Percentiles rank a stretch among this genome's conserved stretches.
Conservation (phyloP, 177 flowering plant species). For the Vitis hybrid region DNA sequence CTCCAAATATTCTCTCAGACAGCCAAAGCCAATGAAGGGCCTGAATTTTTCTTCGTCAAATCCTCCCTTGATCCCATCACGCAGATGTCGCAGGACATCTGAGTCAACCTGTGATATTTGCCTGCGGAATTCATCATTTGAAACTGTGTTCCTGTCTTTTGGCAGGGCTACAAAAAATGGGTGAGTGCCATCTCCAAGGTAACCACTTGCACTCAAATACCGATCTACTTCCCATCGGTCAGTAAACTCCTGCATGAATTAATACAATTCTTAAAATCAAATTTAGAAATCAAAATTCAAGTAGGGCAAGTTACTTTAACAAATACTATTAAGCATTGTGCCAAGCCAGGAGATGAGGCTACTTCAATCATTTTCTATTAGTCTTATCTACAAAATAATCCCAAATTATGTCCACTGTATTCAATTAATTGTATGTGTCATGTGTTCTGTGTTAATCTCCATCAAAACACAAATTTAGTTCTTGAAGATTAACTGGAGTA, state of each 20-base stretch:
- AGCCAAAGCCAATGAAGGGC: constrained; percentile 76
- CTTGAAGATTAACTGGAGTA: neutral
- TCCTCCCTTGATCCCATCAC: constrained; percentile 86
- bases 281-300: constrained; percentile 2
- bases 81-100: constrained; percentile 71
- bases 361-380: no score
- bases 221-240: constrained; percentile 98
- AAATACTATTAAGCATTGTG: no score
- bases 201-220: constrained; percentile 95
- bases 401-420: neutral
- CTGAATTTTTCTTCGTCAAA: constrained; percentile 79
- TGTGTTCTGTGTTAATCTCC: neutral
- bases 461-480: neutral
- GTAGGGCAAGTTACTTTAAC: neutral
- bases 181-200: constrained; percentile 80
- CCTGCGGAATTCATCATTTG: constrained; percentile 94
- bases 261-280: constrained; percentile 3
- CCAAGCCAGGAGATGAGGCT: neutral
- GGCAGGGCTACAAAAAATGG: constrained; percentile 97
- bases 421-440: neutral
- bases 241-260: constrained; percentile 67
- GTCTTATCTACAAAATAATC: neutral
- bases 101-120: constrained; percentile 86
- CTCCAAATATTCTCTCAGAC: constrained; percentile 81
- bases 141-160: constrained; percentile 68